Evolutionary conservation across 345 rosid species (phyloP), one percentile per base, ranked within the genome.

Genomic region (Turritis glabra): DNA sequence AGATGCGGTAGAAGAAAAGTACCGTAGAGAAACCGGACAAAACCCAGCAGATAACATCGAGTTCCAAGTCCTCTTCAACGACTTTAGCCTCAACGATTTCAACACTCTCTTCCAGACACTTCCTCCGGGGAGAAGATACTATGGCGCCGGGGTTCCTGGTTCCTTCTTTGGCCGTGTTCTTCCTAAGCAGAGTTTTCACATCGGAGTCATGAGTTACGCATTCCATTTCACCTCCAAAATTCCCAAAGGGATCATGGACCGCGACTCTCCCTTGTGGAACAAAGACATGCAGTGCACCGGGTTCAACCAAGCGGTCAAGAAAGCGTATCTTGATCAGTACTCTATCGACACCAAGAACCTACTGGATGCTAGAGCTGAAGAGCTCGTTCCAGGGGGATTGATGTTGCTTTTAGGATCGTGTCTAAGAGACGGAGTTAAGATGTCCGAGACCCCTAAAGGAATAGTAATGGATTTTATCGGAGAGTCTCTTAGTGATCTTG

Each of bases 21-120:
- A 47, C 48, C 60, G 4, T 12, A 55, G 21, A 25, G 64, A 52
- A 30, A 43, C 60, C 22, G 38, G 51, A 19, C 21, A 17, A 50
- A 69, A 41, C 64, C 23, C 62, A 2, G 12, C 0, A 0, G 54
- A 55, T 14, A 62, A 41, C 67, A 40, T 69, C n/a, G 73, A 69
- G 26, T 55, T 69, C 33, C 64, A 55, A n/a, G 73, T 69, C 23
- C 19, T 69, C 7, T 69, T 69, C 73, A 69, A 40, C 23, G 89
- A 85, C 23, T 84, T 75, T 14, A 12, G 71, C 21, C 30, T 30
- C 27, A 87, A 83, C 43, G 91, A 87, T 66, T 87, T 85, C 83
- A 87, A 87, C 44, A 77, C 86, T 59, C 87, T 87, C 35, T 85
- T 85, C 61, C 18, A 69, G n/a, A 76, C 78, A 52, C 85, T 78